Base-by-base conservation (phyloP, 2,329 filamentous ascomycete species). In the Zymoseptoria pseudotritici region DNA sequence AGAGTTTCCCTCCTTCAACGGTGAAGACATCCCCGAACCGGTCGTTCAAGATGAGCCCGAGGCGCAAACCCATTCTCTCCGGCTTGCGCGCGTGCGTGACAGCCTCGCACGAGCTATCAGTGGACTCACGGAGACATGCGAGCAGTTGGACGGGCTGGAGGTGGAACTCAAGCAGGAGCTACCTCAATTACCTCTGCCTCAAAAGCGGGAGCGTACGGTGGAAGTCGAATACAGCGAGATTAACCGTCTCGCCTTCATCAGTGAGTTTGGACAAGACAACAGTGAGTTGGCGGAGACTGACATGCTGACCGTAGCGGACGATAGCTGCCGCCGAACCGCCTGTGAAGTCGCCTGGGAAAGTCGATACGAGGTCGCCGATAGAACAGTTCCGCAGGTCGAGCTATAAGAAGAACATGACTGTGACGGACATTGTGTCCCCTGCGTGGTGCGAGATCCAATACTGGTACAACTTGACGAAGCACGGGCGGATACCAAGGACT, bases 381-480 rank as follows among this genome's bases (percentile, higher is more conserved):
- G 82, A 91, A 63, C 85, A 88, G 36, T 96, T 96, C 68, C 87
- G 92, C 46, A 24, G 52, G 22, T 85, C 85, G 1, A 86, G 83
- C 58, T 90, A 90, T 0, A 87, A 82, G 69, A 93, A 90, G 71
- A 85, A 89, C 0, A 81, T 97, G 7, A 91, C 89, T 0, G 94
- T 97, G 1, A 91, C 90, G 2, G 94, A 99, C 73, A 77, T 97
- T 22, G 85, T 92, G 0, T 88, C 90, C 1, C 92, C 92, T 2
- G 87, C 92, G 7, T 99, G 94, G 94, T 99, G 94, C 73, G 93
- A 99, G 74, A 74, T 97, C 61, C 92, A 97, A 73, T 95, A 96
- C 69, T 91, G 86, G 80, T 97, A 95, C 75, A 90, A 86, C 0
- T 80, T 99, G 58, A 89, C 86, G 2, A 86, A 84, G 58, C 84